Conservation (phyloP, 352 stramenopile genomes). For the Phytophthora sansomeana region DNA sequence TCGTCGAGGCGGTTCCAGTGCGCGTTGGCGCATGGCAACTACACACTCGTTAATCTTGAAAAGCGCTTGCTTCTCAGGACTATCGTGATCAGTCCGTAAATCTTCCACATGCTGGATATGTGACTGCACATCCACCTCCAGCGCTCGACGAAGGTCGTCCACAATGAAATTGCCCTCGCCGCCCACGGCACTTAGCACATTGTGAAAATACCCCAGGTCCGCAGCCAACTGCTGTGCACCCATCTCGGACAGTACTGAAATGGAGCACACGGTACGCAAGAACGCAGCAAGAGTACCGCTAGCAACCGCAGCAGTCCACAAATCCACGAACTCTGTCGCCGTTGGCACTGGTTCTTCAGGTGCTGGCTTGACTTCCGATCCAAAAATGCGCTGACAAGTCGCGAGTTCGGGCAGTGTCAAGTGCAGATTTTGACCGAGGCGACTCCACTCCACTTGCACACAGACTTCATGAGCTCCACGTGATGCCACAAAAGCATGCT, state of each 20-base stretch:
- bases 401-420: slow-evolving; percentile 53
- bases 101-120: slow-evolving; percentile 46
- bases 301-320: slow-evolving; percentile 74
- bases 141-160: slow-evolving; percentile 51
- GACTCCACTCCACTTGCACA: slow-evolving; percentile 57
- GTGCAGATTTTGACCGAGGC: slow-evolving; percentile 53
- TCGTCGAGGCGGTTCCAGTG: slow-evolving; percentile 20
- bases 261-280: slow-evolving; percentile 59
- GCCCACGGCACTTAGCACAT: slow-evolving; percentile 78
- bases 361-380: slow-evolving; percentile 16
- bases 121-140: slow-evolving; percentile 44
- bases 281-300: slow-evolving; percentile 70
- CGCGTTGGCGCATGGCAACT: slow-evolving; percentile 47
- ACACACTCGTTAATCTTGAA: slow-evolving; percentile 61
- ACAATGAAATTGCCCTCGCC: slow-evolving; percentile 63
- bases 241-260: slow-evolving; percentile 65
- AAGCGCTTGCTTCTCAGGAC: slow-evolving; percentile 41
- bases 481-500: slow-evolving; percentile 64
- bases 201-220: slow-evolving; percentile 84
- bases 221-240: slow-evolving; percentile 68
- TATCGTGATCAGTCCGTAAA: slow-evolving; percentile 35
- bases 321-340: slow-evolving; percentile 71
- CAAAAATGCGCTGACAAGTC: slow-evolving; percentile 60
- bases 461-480: slow-evolving; percentile 57
- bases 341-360: slow-evolving; percentile 28